These are phyloP conservation scores for Tricholoma bakamatsutake DNA, from an alignment of 768 basidiomycete genomes.

Conservation along the genomic window DNA sequence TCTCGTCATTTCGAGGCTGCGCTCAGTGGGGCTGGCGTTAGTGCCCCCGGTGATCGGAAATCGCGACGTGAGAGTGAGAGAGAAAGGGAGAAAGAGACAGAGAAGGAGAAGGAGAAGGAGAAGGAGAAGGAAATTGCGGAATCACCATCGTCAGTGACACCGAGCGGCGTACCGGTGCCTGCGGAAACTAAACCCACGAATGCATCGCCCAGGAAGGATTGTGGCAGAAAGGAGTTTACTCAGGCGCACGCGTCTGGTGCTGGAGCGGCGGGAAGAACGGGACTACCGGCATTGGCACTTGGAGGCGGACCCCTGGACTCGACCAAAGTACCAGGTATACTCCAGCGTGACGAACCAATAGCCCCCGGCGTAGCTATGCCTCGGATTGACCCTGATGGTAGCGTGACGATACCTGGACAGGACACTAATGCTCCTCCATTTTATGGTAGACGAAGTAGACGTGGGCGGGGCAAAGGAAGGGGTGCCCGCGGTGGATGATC, in stretches of 20 bases:
- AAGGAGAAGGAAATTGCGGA: conserved; percentile 17
- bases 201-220: conserved; percentile 10
- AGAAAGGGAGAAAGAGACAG: conserved; percentile 15
- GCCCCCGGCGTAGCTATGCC: conserved; percentile 4
- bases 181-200: conserved; percentile 7
- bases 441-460: conserved; percentile 6
- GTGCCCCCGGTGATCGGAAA: conserved; percentile 20
- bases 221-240: conserved; percentile 5
- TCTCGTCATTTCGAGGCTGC: conserved; percentile 72
- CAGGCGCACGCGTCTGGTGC: conserved; percentile 1
- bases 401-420: not conserved
- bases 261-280: conserved; percentile 4
- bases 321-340: conserved; percentile 24
- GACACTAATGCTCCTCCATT: not conserved
- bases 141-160: not conserved
- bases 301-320: not conserved
- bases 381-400: not conserved
- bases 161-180: conserved; percentile 1
- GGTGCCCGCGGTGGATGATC: conserved; percentile 7
- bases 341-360: conserved; percentile 23
- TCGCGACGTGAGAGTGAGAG: conserved; percentile 13
- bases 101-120: conserved; percentile 13
- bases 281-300: not conserved
- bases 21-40: conserved; percentile 55
- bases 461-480: conserved; percentile 15